phyloP scores from a whole-genome alignment of 2,329 filamentous ascomycete genomes.

The Neospermospora avenae region DNA sequence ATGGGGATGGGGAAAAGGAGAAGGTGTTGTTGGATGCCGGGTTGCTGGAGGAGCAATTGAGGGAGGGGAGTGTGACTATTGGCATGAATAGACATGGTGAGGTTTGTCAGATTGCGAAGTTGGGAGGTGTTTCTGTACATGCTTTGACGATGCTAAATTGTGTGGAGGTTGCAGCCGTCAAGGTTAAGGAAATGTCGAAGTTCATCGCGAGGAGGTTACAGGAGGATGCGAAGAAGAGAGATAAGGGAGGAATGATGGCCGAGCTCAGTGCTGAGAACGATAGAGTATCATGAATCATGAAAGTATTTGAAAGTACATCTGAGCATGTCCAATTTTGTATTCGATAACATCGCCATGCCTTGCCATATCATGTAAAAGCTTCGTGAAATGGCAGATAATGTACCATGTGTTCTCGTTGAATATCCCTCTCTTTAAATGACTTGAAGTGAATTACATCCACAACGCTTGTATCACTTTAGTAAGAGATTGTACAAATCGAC shows the following conservation, averaged over 20 bases:
- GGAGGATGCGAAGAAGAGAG: slow-evolving; percentile 73
- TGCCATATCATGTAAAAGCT: too few species aligned
- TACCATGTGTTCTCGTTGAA: too few species aligned
- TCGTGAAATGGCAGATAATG: too few species aligned
- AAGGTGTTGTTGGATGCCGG: slow-evolving; percentile 70
- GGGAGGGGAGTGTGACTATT: slow-evolving; percentile 71
- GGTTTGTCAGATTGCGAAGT: slow-evolving; percentile 63
- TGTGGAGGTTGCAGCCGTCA: slow-evolving; percentile 68
- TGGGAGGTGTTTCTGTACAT: slow-evolving; percentile 79
- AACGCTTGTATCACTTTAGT: too few species aligned
- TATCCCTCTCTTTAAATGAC: too few species aligned
- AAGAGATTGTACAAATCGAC: too few species aligned
- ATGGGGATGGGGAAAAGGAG: slow-evolving; percentile 67
- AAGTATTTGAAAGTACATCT: not conserved
- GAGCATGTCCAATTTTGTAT: too few species aligned
- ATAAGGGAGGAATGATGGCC: slow-evolving; percentile 74
- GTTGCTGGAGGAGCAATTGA: slow-evolving; percentile 71
- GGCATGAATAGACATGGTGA: slow-evolving; percentile 46
- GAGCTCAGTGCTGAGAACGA: slow-evolving; percentile 83
- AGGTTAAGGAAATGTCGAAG: slow-evolving; percentile 75
- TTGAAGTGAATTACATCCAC: too few species aligned
- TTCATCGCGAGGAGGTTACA: slow-evolving; percentile 71
- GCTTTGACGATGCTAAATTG: slow-evolving; percentile 75
- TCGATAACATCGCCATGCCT: too few species aligned
- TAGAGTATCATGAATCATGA: slow-evolving; percentile 41